These are phyloP conservation scores for Acanthamoeba rhysodes DNA, from an alignment of 208 protist genomes.

Conservation along the genomic window DNA sequence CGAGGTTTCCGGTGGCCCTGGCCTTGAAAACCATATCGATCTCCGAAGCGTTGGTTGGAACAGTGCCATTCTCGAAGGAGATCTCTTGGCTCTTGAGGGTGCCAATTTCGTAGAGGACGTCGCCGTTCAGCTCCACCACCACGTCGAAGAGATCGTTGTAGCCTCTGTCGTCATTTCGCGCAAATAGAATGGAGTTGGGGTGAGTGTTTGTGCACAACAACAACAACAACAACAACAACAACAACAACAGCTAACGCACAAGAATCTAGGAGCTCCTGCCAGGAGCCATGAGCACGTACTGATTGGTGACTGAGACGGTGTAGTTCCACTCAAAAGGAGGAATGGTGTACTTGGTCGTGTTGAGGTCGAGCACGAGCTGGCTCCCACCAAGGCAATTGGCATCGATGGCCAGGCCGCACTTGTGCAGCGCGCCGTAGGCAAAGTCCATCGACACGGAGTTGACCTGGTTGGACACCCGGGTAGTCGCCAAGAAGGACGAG, in stretches of 20 bases:
- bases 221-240: too few species aligned
- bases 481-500: slow-evolving; percentile 4
- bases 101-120: background rate
- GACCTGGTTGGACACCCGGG: background rate
- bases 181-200: background rate
- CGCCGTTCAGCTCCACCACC: background rate
- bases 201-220: too few species aligned
- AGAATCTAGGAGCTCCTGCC: too few species aligned
- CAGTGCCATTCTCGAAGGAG: background rate
- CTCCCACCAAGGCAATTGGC: background rate
- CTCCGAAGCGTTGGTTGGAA: background rate
- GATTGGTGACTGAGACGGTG: slow-evolving; percentile 1
- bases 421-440: background rate
- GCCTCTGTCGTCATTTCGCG: background rate
- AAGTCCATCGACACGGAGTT: background rate
- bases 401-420: background rate
- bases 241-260: too few species aligned
- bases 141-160: background rate
- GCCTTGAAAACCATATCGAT: background rate
- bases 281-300: slow-evolving; percentile 14
- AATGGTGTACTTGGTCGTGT: background rate
- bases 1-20: background rate
- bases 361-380: background rate
- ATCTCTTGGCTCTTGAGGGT: background rate
- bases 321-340: slow-evolving; percentile 5